These are phyloP conservation scores for Kodamaea alishanica DNA, from an alignment of 1,139 yeast species.

Conservation along the genomic window DNA sequence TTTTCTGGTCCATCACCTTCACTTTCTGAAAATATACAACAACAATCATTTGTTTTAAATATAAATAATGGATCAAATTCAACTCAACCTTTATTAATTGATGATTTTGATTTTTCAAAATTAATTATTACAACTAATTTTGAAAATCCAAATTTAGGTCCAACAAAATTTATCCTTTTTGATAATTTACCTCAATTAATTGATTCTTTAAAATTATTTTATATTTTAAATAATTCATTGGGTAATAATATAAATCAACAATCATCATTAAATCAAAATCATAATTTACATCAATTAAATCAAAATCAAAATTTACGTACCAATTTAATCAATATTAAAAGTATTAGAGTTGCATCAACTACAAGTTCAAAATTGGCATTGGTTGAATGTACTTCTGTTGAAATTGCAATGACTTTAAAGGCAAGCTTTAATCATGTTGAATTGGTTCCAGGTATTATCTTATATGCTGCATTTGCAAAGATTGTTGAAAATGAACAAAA, in stretches of 20 bases:
- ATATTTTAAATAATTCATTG: conserved; percentile 30
- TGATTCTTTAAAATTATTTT: conserved; percentile 34
- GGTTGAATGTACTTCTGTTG: conserved; percentile 68
- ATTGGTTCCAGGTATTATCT: conserved; percentile 65
- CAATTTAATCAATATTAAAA: conserved; percentile 18
- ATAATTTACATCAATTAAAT: neutral
- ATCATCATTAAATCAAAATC: conserved; percentile 2
- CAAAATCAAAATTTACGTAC: too few species aligned
- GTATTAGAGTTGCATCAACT: conserved; percentile 55
- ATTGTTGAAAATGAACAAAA: conserved; percentile 29
- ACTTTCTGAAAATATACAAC: conserved; percentile 18
- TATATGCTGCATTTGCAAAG: conserved; percentile 68
- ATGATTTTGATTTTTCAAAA: conserved; percentile 51
- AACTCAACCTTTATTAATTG: conserved; percentile 27
- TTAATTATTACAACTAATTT: conserved; percentile 53
- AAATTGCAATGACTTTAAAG: conserved; percentile 74
- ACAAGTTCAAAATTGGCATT: conserved; percentile 50
- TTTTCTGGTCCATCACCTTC: conserved; percentile 37
- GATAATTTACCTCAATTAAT: conserved; percentile 65
- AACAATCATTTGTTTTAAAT: conserved; percentile 9
- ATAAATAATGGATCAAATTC: conserved; percentile 1
- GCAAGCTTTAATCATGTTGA: conserved; percentile 78
- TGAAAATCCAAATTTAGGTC: conserved; percentile 66
- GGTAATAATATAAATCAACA: conserved; percentile 18
- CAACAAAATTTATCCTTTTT: conserved; percentile 72